Base-by-base conservation (phyloP, 495 filamentous ascomycete genomes). In the Aspergillus saccharolyticus region DNA sequence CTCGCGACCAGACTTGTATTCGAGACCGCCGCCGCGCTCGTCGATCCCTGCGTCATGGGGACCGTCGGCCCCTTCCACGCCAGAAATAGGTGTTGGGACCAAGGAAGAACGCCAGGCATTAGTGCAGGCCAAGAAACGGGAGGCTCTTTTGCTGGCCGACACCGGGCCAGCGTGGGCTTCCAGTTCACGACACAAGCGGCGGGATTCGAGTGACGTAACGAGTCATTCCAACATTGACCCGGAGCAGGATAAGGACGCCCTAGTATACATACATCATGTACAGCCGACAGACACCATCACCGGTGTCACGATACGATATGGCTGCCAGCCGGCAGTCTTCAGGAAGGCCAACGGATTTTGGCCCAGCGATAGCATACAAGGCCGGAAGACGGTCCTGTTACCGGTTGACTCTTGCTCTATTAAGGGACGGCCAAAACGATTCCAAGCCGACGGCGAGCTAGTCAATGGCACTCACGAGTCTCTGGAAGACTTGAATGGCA, bases 261-360 rank as follows among this genome's bases (percentile, higher is more conserved):
- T 97, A 54, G 92, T 90, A 15, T 98, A 98, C 70, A 76, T 98
- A 20, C 94, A 98, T 71, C 86, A 85, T 56, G 92, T 98, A 3
- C 83, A 83, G 56, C 78, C 85, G 4, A 80, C 80, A 28, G 95
- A 97, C 66, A 96, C 89, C 14, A 84, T 96, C 56, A 90, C 90
- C 1, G 92, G 94, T 2, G 86, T 98, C 18, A 88, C 89, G 22
- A 89, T 98, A 44, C 88, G 84, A 58, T 98, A 94, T 71, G 88
- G 88, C 60, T 96, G 91, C 63, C 83, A 86, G 57, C 80, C 88
- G 46, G 84, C 88, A 24, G 78, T 89, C 0, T 88, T 98, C 56
- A 75, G 88, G 21, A 91, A 90, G 66, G 88, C 90, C 22, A 98
- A 98, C 66, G 84, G 93, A 17, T 82, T 98, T 62, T 97, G 94